Evolutionary conservation across 805 yeast genomes (phyloP).

Genomic region (Saccharomycopsis sp.): DNA sequence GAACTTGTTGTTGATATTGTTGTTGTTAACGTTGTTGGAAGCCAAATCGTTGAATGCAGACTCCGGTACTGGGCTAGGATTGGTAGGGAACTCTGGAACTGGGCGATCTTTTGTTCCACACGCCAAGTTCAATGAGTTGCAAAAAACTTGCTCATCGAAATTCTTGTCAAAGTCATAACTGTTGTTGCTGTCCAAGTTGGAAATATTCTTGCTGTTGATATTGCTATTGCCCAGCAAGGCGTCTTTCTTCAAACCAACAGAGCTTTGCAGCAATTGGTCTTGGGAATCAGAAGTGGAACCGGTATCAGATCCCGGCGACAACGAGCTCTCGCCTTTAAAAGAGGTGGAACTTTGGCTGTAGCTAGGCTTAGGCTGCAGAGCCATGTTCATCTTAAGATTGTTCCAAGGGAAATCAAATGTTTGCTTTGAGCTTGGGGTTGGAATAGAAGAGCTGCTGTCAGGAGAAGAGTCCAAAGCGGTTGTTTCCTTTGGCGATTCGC

Average conservation of each 20-base stretch:
- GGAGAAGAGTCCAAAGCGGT: background rate
- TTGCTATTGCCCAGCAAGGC: background rate
- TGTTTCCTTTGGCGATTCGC: background rate
- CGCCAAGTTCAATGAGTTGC: slow-evolving; percentile 65
- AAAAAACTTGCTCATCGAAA: slow-evolving; percentile 72
- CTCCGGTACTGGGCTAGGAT: background rate
- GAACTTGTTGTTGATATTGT: too few species aligned
- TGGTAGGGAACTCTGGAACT: slow-evolving; percentile 37
- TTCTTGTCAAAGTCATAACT: slow-evolving; percentile 33
- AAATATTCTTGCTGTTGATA: slow-evolving; percentile 27
- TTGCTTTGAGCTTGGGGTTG: slow-evolving; percentile 3
- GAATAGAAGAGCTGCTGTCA: background rate
- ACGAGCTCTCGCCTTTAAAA: slow-evolving; percentile 12
- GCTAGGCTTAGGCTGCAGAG: too few species aligned
- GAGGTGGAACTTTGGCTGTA: slow-evolving; percentile 12
- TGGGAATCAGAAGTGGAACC: slow-evolving; percentile 13
- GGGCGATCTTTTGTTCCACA: slow-evolving; percentile 75
- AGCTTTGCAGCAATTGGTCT: background rate
- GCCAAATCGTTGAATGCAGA: background rate
- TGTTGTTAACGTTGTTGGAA: background rate
- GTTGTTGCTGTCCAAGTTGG: slow-evolving; percentile 23
- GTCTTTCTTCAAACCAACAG: background rate
- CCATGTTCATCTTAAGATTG: slow-evolving; percentile 5
- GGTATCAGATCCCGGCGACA: slow-evolving; percentile 14
- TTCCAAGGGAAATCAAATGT: slow-evolving; percentile 21